Evolutionary conservation across 768 basidiomycete species (phyloP).

Genomic region (Pulveroboletus sp.): DNA sequence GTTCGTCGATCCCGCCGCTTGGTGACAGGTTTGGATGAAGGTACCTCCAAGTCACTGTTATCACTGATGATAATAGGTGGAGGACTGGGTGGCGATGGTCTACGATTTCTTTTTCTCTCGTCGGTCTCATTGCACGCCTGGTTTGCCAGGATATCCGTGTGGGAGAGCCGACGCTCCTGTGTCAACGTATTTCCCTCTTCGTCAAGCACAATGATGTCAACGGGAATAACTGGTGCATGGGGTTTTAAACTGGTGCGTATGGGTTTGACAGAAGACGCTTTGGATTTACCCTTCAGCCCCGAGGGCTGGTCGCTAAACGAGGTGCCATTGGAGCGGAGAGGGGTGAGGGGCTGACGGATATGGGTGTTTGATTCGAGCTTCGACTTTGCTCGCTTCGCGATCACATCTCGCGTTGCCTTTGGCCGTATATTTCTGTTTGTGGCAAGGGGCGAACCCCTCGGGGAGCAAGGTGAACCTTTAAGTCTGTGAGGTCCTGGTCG

Average conservation of each 20-base stretch:
- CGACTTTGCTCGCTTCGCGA: constrained; percentile 13
- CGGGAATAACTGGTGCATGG: constrained; percentile 49
- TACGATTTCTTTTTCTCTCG: constrained; percentile 8
- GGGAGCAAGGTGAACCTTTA: constrained; percentile 15
- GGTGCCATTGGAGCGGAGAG: constrained; percentile 35
- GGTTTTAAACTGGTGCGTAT: constrained; percentile 34
- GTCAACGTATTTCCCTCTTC: constrained; percentile 53
- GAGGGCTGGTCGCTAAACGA: constrained; percentile 36
- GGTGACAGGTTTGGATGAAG: constrained; percentile 11
- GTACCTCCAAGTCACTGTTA: constrained; percentile 30
- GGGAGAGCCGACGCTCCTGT: constrained; percentile 59
- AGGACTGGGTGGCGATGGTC: constrained; percentile 1
- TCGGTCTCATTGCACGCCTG: constrained; percentile 3
- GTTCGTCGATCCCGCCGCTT: constrained; percentile 15
- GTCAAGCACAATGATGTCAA: constrained; percentile 71
- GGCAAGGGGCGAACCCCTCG: constrained; percentile 19
- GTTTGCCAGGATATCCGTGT: constrained; percentile 41
- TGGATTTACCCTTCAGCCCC: constrained; percentile 22
- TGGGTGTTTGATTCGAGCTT: constrained; percentile 18
- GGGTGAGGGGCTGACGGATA: constrained; percentile 40
- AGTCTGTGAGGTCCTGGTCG: constrained; percentile 9
- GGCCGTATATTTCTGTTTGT: constrained; percentile 25
- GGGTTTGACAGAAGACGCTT: constrained; percentile 10
- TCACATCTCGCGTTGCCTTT: constrained; percentile 8
- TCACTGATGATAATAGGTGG: constrained; percentile 25